Conservation (phyloP, 805 yeast genomes). For the Cyberlindnera euphorbiiphila region DNA sequence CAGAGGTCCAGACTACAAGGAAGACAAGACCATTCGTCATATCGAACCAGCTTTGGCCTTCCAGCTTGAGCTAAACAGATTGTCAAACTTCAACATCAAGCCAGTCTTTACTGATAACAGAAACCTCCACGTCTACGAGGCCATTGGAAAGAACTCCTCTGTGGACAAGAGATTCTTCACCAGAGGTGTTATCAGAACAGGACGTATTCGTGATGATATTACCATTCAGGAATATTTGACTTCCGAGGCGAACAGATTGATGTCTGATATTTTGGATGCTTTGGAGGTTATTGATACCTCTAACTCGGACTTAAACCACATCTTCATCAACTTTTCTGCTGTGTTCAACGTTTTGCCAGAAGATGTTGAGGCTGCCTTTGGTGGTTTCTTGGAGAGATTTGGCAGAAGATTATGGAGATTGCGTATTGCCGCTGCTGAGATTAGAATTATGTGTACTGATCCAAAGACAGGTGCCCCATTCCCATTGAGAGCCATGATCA, state of each 20-base stretch:
- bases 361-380: conserved; percentile 96
- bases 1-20: conserved; percentile 80
- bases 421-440: conserved; percentile 96
- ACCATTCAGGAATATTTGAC: conserved; percentile 91
- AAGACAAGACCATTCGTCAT: conserved; percentile 93
- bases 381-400: conserved; percentile 94
- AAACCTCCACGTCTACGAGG: conserved; percentile 96
- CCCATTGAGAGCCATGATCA: conserved; percentile 95
- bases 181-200: conserved; percentile 96
- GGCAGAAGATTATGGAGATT: conserved; percentile 96
- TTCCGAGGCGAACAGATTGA: conserved; percentile 93
- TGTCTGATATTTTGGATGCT: conserved; percentile 94
- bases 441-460: conserved; percentile 92
- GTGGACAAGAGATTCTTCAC: conserved; percentile 95
- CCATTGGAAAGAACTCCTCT: conserved; percentile 88
- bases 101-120: conserved; percentile 96
- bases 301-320: conserved; percentile 94
- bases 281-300: conserved; percentile 91
- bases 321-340: conserved; percentile 94
- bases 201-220: conserved; percentile 88
- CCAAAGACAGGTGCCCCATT: conserved; percentile 82
- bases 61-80: conserved; percentile 92
- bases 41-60: conserved; percentile 97
- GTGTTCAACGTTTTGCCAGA: conserved; percentile 91
- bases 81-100: conserved; percentile 91